phyloP scores from a whole-genome alignment of 176 grass and related monocot genomes.

The Raddia distichophylla region DNA sequence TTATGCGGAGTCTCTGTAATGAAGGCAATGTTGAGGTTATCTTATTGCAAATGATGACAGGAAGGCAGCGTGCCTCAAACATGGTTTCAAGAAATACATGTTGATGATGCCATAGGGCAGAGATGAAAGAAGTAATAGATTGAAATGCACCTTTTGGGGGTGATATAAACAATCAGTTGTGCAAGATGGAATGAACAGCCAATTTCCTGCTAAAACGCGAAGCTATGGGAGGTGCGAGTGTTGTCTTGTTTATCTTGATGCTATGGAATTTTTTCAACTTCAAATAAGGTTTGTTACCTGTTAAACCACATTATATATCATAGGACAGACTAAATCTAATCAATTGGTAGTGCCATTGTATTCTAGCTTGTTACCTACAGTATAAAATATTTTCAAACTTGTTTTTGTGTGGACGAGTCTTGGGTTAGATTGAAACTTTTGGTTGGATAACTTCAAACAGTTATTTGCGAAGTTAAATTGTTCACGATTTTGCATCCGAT shows the following conservation, averaged over 20 bases:
- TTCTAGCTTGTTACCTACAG: background rate
- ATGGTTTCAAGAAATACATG: slow-evolving; percentile 18
- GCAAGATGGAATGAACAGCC: background rate
- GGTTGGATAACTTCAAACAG: background rate
- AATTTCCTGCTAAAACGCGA: background rate
- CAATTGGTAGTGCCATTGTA: background rate
- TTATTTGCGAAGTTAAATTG: background rate
- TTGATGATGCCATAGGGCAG: background rate
- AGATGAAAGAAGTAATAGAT: background rate
- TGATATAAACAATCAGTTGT: slow-evolving; percentile 7
- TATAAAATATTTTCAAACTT: background rate
- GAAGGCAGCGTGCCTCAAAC: slow-evolving; percentile 5
- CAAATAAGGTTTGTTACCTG: slow-evolving; percentile 10
- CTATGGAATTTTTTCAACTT: background rate
- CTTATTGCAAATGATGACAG: slow-evolving; percentile 45
- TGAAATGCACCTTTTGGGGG: background rate
- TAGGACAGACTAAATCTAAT: background rate
- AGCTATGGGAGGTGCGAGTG: background rate
- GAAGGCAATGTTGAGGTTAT: slow-evolving; percentile 30
- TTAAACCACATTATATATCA: slow-evolving; percentile 1
- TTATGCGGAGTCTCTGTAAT: slow-evolving; percentile 51
- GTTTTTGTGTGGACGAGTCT: background rate
- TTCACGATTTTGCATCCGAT: background rate
- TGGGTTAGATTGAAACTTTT: background rate
- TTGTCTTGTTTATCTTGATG: background rate